These are phyloP conservation scores for Xylaria sp. DNA, from an alignment of 2,329 filamentous ascomycete species.

Conservation along the genomic window DNA sequence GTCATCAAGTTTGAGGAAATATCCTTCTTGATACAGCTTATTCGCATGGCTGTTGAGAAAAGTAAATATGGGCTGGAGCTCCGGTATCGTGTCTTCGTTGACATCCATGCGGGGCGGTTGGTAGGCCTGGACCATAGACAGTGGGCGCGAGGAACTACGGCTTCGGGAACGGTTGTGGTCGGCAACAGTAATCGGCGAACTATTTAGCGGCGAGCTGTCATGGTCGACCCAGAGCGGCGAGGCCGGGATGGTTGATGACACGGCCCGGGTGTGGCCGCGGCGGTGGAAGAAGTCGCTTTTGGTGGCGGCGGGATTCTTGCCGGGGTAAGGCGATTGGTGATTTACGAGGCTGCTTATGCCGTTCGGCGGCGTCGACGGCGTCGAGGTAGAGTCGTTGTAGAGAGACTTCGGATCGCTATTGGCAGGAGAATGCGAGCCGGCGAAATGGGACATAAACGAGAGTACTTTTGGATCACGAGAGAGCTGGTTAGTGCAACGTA, in stretches of 20 bases:
- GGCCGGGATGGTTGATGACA: constrained; percentile 44
- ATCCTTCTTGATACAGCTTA: constrained; percentile 97
- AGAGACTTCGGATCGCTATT: constrained; percentile 52
- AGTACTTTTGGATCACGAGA: constrained; percentile 67
- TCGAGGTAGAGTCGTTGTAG: constrained; percentile 42
- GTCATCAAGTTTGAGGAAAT: constrained; percentile 96
- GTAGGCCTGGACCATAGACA: constrained; percentile 88
- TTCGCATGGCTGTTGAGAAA: constrained; percentile 95
- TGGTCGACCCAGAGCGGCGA: constrained; percentile 47
- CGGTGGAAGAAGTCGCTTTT: constrained; percentile 44
- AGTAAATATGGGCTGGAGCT: constrained; percentile 92
- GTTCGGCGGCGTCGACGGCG: constrained; percentile 43
- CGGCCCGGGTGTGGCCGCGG: constrained; percentile 42
- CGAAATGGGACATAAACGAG: constrained; percentile 89
- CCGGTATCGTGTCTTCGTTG: constrained; percentile 85
- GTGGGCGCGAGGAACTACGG: constrained; percentile 72
- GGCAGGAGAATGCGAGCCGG: constrained; percentile 58
- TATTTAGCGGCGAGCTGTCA: constrained; percentile 57
- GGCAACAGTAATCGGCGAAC: constrained; percentile 52
- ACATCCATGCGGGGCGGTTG: constrained; percentile 89
- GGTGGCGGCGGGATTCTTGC: constrained; percentile 31
- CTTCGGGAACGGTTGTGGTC: constrained; percentile 51
- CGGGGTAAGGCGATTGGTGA: constrained; percentile 30
- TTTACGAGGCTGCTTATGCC: constrained; percentile 35
- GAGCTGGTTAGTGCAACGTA: constrained; percentile 50